phyloP scores from a whole-genome alignment of 495 filamentous ascomycete species.

The Cladorrhinum samala region DNA sequence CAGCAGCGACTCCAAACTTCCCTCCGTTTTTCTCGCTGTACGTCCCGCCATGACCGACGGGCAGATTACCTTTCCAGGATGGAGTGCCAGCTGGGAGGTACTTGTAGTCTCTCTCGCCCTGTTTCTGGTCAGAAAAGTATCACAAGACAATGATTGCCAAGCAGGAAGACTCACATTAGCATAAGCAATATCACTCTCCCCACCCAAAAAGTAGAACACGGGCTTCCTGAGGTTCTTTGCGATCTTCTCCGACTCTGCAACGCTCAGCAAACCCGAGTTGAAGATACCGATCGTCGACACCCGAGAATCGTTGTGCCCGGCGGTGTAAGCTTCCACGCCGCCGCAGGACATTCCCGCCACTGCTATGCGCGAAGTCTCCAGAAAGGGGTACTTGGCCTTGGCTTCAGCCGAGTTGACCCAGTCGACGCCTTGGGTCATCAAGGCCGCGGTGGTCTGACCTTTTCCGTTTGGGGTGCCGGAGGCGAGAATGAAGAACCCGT shows the following conservation, averaged over 20 bases:
- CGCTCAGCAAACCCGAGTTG: slow-evolving; percentile 18
- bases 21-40: slow-evolving; percentile 23
- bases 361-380: slow-evolving; percentile 20
- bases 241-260: slow-evolving; percentile 6
- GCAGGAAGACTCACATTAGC: slow-evolving; percentile 11
- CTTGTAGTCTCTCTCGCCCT: slow-evolving; percentile 29
- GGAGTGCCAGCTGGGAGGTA: slow-evolving; percentile 19
- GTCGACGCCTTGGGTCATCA: slow-evolving; percentile 22
- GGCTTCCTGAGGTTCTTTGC: slow-evolving; percentile 18
- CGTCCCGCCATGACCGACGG: slow-evolving; percentile 27
- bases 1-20: slow-evolving; percentile 22
- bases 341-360: slow-evolving; percentile 25
- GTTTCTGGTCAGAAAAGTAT: not conserved
- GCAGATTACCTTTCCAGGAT: slow-evolving; percentile 34
- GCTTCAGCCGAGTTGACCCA: slow-evolving; percentile 10
- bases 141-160: too few species aligned
- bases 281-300: slow-evolving; percentile 25
- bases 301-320: slow-evolving; percentile 11
- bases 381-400: not conserved
- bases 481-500: slow-evolving; percentile 29
- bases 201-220: slow-evolving; percentile 24
- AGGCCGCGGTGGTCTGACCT: slow-evolving; percentile 15
- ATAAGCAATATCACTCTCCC: slow-evolving; percentile 26
- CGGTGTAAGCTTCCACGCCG: slow-evolving; percentile 26
- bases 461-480: slow-evolving; percentile 19